Base-by-base conservation (phyloP, 257 asterid genomes). In the Schizonepeta tenuifolia region DNA sequence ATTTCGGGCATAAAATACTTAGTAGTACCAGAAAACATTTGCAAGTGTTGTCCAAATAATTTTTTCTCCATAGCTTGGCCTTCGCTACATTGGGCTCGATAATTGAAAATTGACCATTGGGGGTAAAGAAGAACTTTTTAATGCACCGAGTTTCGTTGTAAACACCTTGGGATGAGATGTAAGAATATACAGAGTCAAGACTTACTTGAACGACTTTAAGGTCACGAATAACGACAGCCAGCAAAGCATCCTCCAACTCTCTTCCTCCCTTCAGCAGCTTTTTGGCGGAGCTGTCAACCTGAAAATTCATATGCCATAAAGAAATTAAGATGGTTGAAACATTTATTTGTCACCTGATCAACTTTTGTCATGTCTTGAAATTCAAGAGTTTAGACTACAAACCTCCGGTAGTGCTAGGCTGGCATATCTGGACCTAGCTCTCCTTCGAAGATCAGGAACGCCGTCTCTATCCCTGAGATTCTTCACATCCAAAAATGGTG, bases 391-490 rank as follows among this genome's bases (percentile, higher is more conserved):
- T 36, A 60, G 55, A 56, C 26, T 5, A 58, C 13, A 36, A 69
- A 94, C 99, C 97, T 91, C 93, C 21, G 95, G 97, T 77, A 82
- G 65, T 57, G 89, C 55, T 61, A 94, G 79, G 80, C 76, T 81
- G 67, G 86, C 88, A 74, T 89, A 94, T 78, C 97, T 92, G 77
- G 61, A 85, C 63, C 97, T 95, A 69, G 93, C 95, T 8, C 80
- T 79, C 81, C 98, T 85, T 43, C 98, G 90, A 70, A 94, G 96
- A 85, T 91, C 99, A 57, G 98, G 99, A 79, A 91, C 72, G 12
- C 99, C 99, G 71, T 94, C 98, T 86, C 80, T 91, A 64, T 91
- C 98, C 82, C 95, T 90, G 81, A 91, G 80, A 73, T 86, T 82
- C 99, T 94, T 79, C 85, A 73, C 77, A 66, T 69, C 67, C 80